phyloP scores from a whole-genome alignment of 495 filamentous ascomycete genomes.

The Gamarada debralockiae region DNA sequence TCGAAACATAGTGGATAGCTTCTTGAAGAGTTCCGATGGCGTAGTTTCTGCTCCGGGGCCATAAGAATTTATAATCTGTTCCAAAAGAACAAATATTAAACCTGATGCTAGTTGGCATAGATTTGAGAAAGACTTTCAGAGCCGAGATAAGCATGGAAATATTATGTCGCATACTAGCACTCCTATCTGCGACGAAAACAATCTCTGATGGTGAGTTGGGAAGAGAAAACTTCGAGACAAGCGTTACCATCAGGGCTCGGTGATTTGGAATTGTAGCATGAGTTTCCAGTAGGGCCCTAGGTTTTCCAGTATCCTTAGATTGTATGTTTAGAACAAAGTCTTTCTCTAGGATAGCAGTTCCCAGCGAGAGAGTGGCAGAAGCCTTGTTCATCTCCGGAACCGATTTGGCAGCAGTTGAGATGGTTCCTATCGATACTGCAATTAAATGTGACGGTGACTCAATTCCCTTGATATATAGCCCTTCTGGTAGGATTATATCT shows the following conservation, averaged over 20 bases:
- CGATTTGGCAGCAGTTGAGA: neutral
- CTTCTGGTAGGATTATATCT: slow-evolving; percentile 40
- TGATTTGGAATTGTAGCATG: slow-evolving; percentile 45
- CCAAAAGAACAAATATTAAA: slow-evolving; percentile 66
- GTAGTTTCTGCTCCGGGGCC: slow-evolving; percentile 43
- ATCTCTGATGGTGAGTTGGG: slow-evolving; percentile 38
- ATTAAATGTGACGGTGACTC: slow-evolving; percentile 50
- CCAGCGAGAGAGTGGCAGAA: slow-evolving; percentile 42
- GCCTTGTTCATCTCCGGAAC: slow-evolving; percentile 37
- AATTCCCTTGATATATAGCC: slow-evolving; percentile 42
- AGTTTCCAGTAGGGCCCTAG: slow-evolving; percentile 46
- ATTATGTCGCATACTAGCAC: slow-evolving; percentile 49
- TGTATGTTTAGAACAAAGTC: slow-evolving; percentile 41
- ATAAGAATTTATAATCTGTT: slow-evolving; percentile 38
- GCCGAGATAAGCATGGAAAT: slow-evolving; percentile 45
- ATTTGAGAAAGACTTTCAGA: slow-evolving; percentile 55
- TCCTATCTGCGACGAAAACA: slow-evolving; percentile 56
- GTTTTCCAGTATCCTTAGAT: slow-evolving; percentile 31
- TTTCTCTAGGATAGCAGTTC: slow-evolving; percentile 29
- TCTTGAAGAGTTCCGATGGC: slow-evolving; percentile 35
- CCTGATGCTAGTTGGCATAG: slow-evolving; percentile 45
- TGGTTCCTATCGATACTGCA: slow-evolving; percentile 40
- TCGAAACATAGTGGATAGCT: slow-evolving; percentile 39
- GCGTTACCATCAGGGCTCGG: slow-evolving; percentile 49
- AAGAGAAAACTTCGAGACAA: slow-evolving; percentile 46